Conservation (phyloP, 2,329 filamentous ascomycete species). For the Aspergillus arachidicola region DNA sequence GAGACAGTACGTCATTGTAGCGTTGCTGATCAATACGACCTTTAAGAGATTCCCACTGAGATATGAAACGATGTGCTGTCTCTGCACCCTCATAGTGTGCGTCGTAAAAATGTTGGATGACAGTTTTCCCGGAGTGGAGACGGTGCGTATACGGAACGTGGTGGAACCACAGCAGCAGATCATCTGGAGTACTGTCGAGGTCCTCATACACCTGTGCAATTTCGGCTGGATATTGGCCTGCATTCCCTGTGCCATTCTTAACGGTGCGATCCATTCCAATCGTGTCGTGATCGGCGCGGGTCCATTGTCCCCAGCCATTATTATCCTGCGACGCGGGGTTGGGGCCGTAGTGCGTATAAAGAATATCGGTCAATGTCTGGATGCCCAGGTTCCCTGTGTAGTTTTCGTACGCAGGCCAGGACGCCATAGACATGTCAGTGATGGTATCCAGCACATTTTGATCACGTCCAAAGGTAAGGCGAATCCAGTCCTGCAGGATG, state of each 20-base stretch:
- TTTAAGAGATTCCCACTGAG: conserved; percentile 57
- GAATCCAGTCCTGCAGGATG: conserved; percentile 67
- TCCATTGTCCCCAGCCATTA: conserved; percentile 74
- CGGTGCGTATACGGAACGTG: conserved; percentile 68
- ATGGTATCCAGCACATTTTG: conserved; percentile 60
- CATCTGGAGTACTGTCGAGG: conserved; percentile 65
- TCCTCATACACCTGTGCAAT: conserved; percentile 62
- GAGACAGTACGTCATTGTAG: conserved; percentile 61
- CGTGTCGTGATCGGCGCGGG: conserved; percentile 59
- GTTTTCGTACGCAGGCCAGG: conserved; percentile 72
- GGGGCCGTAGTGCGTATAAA: conserved; percentile 68
- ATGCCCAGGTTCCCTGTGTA: conserved; percentile 72
- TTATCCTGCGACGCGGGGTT: conserved; percentile 67
- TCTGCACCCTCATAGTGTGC: conserved; percentile 63
- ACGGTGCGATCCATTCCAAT: conserved; percentile 75
- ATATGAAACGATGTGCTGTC: conserved; percentile 60
- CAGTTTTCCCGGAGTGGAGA: conserved; percentile 65
- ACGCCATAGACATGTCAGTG: conserved; percentile 65
- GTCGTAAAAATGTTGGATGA: conserved; percentile 69
- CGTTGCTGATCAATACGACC: conserved; percentile 63
- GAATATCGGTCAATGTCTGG: conserved; percentile 69
- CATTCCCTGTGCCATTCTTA: conserved; percentile 65
- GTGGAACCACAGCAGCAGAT: conserved; percentile 73
- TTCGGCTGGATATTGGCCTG: conserved; percentile 67
- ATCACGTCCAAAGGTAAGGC: conserved; percentile 65